These are phyloP conservation scores for Yamadazyma paraphyllophila DNA, from an alignment of 805 yeast genomes.

Conservation along the genomic window DNA sequence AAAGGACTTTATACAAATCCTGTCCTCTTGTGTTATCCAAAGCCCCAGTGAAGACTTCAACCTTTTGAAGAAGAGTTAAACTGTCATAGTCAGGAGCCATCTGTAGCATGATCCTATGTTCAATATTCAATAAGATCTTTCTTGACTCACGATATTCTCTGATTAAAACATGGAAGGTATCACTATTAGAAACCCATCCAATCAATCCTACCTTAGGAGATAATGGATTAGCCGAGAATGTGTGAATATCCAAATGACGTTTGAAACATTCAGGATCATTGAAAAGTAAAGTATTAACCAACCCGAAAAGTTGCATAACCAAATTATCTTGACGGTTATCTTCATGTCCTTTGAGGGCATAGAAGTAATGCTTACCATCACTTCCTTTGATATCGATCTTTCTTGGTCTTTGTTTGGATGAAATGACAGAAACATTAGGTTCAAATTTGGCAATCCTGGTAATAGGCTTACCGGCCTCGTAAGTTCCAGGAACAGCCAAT, in stretches of 20 bases:
- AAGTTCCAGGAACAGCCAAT: constrained; percentile 92
- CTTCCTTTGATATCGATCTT: constrained; percentile 75
- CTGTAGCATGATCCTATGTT: constrained; percentile 92
- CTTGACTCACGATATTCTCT: constrained; percentile 90
- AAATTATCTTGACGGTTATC: constrained; percentile 96
- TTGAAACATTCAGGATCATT: constrained; percentile 95
- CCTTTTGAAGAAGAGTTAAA: constrained; percentile 83
- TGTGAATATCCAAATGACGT: constrained; percentile 89
- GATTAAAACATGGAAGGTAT: constrained; percentile 91
- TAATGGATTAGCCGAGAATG: constrained; percentile 89
- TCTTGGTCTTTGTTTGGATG: constrained; percentile 96
- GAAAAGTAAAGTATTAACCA: constrained; percentile 84
- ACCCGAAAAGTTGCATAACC: constrained; percentile 96
- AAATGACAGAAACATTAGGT: constrained; percentile 79
- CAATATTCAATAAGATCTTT: constrained; percentile 85
- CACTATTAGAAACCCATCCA: constrained; percentile 98
- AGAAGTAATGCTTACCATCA: constrained; percentile 89
- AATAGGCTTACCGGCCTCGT: constrained; percentile 78
- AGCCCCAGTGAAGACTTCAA: constrained; percentile 95
- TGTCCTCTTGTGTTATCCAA: constrained; percentile 94
- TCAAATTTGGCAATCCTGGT: constrained; percentile 74
- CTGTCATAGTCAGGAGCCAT: constrained; percentile 98
- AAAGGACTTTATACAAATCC: constrained; percentile 89
- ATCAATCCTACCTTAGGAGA: constrained; percentile 96
- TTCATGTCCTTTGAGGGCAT: constrained; percentile 88